Evolutionary conservation across 2,329 filamentous ascomycete genomes (phyloP).

Genomic region (Biscogniauxia mediterranea): DNA sequence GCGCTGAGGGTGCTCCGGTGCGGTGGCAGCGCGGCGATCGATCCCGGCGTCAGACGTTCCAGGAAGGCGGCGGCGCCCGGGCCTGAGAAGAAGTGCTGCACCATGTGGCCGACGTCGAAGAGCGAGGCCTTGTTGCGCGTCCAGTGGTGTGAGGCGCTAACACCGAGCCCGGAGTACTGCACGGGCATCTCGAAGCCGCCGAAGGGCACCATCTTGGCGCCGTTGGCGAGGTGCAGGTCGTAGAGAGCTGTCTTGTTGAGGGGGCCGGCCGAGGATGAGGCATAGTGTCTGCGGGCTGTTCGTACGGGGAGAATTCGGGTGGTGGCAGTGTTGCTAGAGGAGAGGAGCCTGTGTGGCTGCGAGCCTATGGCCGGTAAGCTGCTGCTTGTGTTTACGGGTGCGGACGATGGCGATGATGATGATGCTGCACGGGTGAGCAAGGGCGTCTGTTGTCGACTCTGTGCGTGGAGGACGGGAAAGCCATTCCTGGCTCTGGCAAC

Average conservation of each 20-base stretch:
- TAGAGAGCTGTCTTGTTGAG: constrained; percentile 71
- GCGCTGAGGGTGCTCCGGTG: constrained; percentile 82
- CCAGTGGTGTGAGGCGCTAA: constrained; percentile 84
- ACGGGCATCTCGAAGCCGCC: constrained; percentile 92
- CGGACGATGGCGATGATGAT: constrained; percentile 2
- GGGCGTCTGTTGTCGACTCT: constrained; percentile 9
- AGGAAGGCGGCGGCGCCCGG: constrained; percentile 79
- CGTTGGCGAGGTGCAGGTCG: constrained; percentile 72
- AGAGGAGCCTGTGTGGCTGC: constrained; percentile 1
- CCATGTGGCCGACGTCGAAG: constrained; percentile 98
- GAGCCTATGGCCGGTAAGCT: constrained; percentile 1
- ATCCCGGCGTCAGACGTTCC: constrained; percentile 78
- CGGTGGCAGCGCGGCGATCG: constrained; percentile 59
- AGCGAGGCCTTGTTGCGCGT: constrained; percentile 84
- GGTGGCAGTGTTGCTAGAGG: neutral
- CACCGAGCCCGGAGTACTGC: constrained; percentile 74
- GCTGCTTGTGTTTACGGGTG: neutral
- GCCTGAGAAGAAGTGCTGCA: constrained; percentile 81
- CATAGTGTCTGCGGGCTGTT: constrained; percentile 20
- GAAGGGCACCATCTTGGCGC: constrained; percentile 96
- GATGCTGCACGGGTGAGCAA: constrained; percentile 7
- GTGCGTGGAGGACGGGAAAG: constrained; percentile 15
- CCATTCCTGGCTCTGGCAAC: constrained; percentile 20
- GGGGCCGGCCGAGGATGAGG: constrained; percentile 16
- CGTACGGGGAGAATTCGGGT: neutral